A percentile compares a stretch with the other conserved stretches of the same genome.
Evolutionary conservation across 441 rosid genomes (phyloP).

Genomic region (Gossypium lobatum): DNA sequence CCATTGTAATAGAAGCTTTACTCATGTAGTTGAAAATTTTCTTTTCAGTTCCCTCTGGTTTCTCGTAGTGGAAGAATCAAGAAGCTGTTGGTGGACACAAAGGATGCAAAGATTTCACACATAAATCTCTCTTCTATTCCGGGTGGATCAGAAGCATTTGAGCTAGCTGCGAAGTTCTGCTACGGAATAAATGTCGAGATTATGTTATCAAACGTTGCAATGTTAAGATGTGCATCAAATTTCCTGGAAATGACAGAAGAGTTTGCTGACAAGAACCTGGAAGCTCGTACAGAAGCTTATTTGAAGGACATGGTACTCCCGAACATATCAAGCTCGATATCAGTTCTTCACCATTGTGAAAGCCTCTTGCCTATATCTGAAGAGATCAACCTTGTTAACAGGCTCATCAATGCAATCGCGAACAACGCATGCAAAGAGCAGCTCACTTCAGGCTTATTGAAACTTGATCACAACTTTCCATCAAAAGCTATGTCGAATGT

Average conservation of each 20-base stretch:
- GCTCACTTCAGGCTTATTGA: slow-evolving; percentile 76
- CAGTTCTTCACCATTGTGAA: slow-evolving; percentile 74
- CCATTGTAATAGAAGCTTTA: neutral
- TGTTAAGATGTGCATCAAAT: slow-evolving; percentile 61
- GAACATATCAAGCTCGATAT: slow-evolving; percentile 55
- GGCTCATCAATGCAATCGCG: slow-evolving; percentile 67
- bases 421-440: slow-evolving; percentile 94
- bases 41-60: slow-evolving; percentile 74
- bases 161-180: slow-evolving; percentile 91
- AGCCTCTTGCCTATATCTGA: slow-evolving; percentile 58
- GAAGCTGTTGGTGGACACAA: slow-evolving; percentile 56
- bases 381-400: slow-evolving; percentile 61
- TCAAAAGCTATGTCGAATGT: slow-evolving; percentile 27
- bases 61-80: slow-evolving; percentile 83
- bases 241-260: slow-evolving; percentile 91
- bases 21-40: slow-evolving; percentile 12
- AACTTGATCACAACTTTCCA: slow-evolving; percentile 70
- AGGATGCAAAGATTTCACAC: slow-evolving; percentile 57
- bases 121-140: slow-evolving; percentile 55
- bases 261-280: slow-evolving; percentile 67
- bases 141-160: slow-evolving; percentile 84
- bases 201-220: slow-evolving; percentile 58
- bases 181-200: slow-evolving; percentile 73
- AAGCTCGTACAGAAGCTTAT: slow-evolving; percentile 50
- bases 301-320: slow-evolving; percentile 61